Base-by-base conservation (phyloP, 2,329 filamentous ascomycete species). In the Neophaeococcomyces mojaviensis region DNA sequence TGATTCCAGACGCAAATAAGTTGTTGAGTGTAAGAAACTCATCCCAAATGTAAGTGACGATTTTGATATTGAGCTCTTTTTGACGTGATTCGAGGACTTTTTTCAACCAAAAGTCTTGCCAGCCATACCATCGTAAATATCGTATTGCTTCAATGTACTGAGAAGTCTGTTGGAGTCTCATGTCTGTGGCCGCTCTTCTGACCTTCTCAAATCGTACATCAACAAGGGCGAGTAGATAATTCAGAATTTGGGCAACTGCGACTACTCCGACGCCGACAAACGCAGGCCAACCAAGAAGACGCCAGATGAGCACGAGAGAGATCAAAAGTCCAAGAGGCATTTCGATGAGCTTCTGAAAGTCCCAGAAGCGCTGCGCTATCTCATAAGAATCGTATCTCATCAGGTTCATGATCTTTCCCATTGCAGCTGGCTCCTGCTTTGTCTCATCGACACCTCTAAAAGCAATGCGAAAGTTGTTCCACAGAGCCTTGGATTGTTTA, bases 381-480 rank as follows among this genome's bases (percentile, higher is more conserved):
- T 89, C 84, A 59, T 90, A 92, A 0, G 84, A 86, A 61, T 92
- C 86, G 48, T 73, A 73, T 31, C 87, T 81, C 71, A 94, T 85
- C 2, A 95, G 66, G 57, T 94, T 95, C 50, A 95, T 76, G 42
- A 95, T 92, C 60, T 94, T 94, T 6, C 88, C 88, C 66, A 89
- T 90, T 0, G 86, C 88, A 0, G 88, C 87, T 2, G 84, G 77
- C 46, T 75, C 73, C 20, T 49, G 49, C 46, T 62, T 62, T 36
- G 58, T 48, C 56, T 59, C 8, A 45, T 40, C 41, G 31, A 47
- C 31, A 50, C 49, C 1, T 5, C 19, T 35, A 18, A 51, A 45
- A 6, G 43, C 39, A 16, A 50, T 30, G 33, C 24, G 33, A 8
- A 39, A 34, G 16, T 41, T 44, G 3, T 33, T 20, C 22, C 53